Percentiles rank a stretch among this genome's conserved stretches.
Conservation (phyloP, 2,329 filamentous ascomycete genomes). For the Cercospora citrullina region DNA sequence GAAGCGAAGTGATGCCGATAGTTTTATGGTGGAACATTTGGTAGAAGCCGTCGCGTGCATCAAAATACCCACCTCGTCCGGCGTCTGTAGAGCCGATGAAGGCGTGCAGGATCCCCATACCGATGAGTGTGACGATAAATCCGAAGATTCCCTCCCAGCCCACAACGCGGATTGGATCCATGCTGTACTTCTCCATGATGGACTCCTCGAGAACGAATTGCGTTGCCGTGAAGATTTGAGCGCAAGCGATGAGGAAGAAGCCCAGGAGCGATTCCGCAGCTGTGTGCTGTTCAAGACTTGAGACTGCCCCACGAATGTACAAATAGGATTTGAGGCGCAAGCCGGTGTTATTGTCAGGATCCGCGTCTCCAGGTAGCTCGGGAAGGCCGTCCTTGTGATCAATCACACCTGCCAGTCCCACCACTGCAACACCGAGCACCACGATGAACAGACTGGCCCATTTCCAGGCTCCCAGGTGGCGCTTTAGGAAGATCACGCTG, state of each 20-base stretch:
- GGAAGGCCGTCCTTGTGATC: constrained; percentile 61
- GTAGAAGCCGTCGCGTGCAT: constrained; percentile 79
- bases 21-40: constrained; percentile 72
- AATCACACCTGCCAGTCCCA: constrained; percentile 84
- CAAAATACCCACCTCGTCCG: constrained; percentile 82
- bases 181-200: constrained; percentile 76
- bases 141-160: constrained; percentile 97
- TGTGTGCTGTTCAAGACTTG: constrained; percentile 47
- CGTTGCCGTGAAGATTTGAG: constrained; percentile 93
- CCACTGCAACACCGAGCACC: constrained; percentile 81
- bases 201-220: constrained; percentile 97
- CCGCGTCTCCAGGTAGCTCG: constrained; percentile 33
- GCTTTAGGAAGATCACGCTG: constrained; percentile 84
- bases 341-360: constrained; percentile 32
- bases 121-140: constrained; percentile 73
- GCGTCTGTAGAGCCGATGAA: constrained; percentile 71
- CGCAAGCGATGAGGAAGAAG: constrained; percentile 85
- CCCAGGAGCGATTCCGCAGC: constrained; percentile 74
- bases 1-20: constrained; percentile 73
- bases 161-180: constrained; percentile 85
- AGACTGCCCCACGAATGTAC: constrained; percentile 40
- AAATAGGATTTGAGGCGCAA: constrained; percentile 22
- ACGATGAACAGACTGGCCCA: constrained; percentile 88
- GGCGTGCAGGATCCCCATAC: constrained; percentile 78
- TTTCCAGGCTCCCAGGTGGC: constrained; percentile 80